Percentiles rank a stretch among this genome's conserved stretches.
phyloP scores from a whole-genome alignment of 768 basidiomycete species.

The Serendipita sp. region DNA sequence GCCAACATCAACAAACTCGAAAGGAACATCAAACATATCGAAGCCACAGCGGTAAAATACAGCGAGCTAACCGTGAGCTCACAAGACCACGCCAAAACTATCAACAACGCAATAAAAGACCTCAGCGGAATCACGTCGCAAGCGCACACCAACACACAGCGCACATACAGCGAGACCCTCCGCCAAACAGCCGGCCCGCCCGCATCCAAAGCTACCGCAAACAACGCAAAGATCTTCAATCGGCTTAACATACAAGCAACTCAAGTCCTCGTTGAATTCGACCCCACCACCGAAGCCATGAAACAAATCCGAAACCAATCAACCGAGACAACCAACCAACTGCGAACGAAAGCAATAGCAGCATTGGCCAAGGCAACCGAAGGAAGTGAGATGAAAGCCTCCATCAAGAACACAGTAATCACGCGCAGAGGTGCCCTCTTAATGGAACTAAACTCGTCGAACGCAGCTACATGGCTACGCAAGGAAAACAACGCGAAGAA shows the following conservation, averaged over 20 bases:
- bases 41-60: background rate
- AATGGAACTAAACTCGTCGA: background rate
- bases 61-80: background rate
- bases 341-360: background rate
- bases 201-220: background rate
- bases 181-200: background rate
- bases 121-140: background rate
- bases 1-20: background rate
- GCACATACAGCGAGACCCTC: background rate
- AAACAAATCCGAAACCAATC: background rate
- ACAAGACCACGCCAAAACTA: background rate
- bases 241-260: background rate
- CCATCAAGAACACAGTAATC: background rate
- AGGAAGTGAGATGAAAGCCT: too few relatives aligned
- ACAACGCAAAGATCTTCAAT: background rate
- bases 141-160: background rate
- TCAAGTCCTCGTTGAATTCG: background rate
- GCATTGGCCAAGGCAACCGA: background rate
- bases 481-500: background rate
- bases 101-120: background rate
- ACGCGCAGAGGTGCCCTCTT: background rate
- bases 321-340: background rate
- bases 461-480: background rate
- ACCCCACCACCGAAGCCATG: background rate
- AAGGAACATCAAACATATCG: background rate